Percentiles rank a stretch among this genome's conserved stretches.
Evolutionary conservation across 176 grass and related monocot species (phyloP).

Genomic region (Carex kokanica): DNA sequence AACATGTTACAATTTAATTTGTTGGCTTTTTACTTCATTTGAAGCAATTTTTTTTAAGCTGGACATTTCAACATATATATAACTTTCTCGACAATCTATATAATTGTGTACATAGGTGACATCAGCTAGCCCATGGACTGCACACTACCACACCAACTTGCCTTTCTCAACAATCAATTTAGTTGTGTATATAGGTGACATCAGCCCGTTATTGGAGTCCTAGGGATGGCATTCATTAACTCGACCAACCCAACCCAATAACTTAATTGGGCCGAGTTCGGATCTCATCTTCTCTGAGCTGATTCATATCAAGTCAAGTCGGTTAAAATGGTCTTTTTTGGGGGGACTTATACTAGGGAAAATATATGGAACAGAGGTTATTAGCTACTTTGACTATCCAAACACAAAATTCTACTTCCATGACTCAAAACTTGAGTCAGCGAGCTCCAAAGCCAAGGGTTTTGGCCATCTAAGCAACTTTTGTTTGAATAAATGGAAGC

Average conservation of each 20-base stretch:
- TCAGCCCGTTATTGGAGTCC: neutral
- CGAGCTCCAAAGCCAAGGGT: neutral
- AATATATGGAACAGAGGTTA: neutral
- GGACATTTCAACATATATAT: neutral
- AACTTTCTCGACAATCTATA: neutral
- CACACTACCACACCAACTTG: neutral
- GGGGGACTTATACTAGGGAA: neutral
- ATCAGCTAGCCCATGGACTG: neutral
- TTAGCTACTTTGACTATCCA: neutral
- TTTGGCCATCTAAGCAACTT: neutral
- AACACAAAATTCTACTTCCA: constrained; percentile 2
- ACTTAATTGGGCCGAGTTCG: no score
- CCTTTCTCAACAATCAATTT: neutral
- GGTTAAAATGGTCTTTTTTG: no score
- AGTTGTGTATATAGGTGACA: neutral
- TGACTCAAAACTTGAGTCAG: neutral
- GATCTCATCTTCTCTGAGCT: no score
- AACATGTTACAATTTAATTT: no score
- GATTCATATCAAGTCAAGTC: no score
- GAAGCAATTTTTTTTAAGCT: neutral
- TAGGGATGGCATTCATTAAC: no score
- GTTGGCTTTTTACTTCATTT: neutral
- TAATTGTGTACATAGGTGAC: neutral
- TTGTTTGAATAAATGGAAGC: neutral
- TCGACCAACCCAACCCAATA: no score